Base-by-base conservation (phyloP, 202 grass and related monocot genomes). In the Panicum virgatum region DNA sequence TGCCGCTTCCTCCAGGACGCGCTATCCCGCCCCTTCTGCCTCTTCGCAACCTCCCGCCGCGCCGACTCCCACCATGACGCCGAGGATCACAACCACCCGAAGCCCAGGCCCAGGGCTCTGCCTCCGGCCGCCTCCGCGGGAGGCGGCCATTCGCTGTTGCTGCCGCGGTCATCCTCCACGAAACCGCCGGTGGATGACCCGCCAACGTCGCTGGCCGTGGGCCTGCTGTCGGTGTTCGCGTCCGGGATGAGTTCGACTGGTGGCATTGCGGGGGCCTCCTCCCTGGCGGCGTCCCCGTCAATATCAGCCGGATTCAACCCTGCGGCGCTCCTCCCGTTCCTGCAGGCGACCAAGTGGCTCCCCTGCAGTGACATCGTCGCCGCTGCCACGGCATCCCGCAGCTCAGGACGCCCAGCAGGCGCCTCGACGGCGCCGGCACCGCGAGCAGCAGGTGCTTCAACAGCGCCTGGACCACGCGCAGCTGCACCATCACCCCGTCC, bases 321-420 rank as follows among this genome's bases (percentile, higher is more conserved):
- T 6, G 85, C 91, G 4, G 82, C 93, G 27, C 79, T 96, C 29
- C 83, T 99, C 25, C 96, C 96, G 7, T 94, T 96, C 80, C 66
- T 96, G 72, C 92, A 94, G 84, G 80, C 87, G 12, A 90, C 77
- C 56, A 99, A 96, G 66, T 96, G 96, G 96, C 87, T 99, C 16
- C 93, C 96, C 4, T 99, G 96, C 61, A 92, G 87, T 12, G 96
- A 96, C 59, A 80, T 85, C 71, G 52, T 89, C 83, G 53, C 80
- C 4, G 85, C 83, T 0, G 32, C 71, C 2, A 73, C 75, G 10
- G 44, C 91, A 0, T 75, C 79, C 22, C 71, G 82, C 25, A 78
- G 64, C 16, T 83, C 68, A 12, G 84, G 36, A 14, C 87, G 84
- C 51, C 82, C 87, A 18, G 52, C 48, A 19, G 54, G 26, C 23